A percentile compares a stretch with the other conserved stretches of the same genome.
Evolutionary conservation across 306 rosid species (phyloP).

Genomic region (Prinsepia uniflora): DNA sequence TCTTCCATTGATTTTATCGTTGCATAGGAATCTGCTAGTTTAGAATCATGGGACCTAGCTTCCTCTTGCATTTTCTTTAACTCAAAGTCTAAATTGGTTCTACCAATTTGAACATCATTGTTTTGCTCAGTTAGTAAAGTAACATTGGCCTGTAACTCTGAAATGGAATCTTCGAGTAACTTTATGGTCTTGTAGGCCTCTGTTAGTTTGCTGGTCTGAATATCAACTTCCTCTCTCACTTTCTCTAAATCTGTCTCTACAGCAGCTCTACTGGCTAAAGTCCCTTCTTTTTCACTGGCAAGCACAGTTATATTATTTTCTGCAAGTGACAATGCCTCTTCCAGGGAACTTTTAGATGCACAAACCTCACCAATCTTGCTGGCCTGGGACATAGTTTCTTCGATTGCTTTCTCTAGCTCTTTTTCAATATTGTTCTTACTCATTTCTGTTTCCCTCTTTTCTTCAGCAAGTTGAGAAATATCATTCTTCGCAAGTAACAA

Average conservation of each 20-base stretch:
- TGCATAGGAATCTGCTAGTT: slow-evolving; percentile 47
- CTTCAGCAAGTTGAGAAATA: slow-evolving; percentile 58
- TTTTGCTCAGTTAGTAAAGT: slow-evolving; percentile 56
- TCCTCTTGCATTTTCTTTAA: slow-evolving; percentile 68
- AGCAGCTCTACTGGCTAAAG: slow-evolving; percentile 47
- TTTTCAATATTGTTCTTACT: slow-evolving; percentile 44
- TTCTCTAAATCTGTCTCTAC: slow-evolving; percentile 59
- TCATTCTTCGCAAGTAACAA: slow-evolving; percentile 50
- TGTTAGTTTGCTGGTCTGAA: slow-evolving; percentile 47
- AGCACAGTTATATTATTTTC: slow-evolving; percentile 51
- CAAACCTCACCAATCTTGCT: slow-evolving; percentile 41
- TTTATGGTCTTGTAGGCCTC: slow-evolving; percentile 62
- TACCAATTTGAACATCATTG: slow-evolving; percentile 47
- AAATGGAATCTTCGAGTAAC: slow-evolving; percentile 61
- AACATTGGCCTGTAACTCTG: slow-evolving; percentile 45
- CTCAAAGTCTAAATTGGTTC: slow-evolving; percentile 60
- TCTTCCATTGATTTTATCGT: slow-evolving; percentile 60
- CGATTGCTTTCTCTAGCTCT: slow-evolving; percentile 58
- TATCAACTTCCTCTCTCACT: slow-evolving; percentile 55
- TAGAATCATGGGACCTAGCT: slow-evolving; percentile 42
- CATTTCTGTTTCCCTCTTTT: slow-evolving; percentile 59
- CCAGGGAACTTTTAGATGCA: slow-evolving; percentile 45
- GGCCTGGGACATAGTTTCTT: slow-evolving; percentile 39
- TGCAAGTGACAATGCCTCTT: slow-evolving; percentile 65
- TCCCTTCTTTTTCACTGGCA: slow-evolving; percentile 64